Evolutionary conservation across 345 rosid genomes (phyloP), one percentile per base, ranked within the genome.

Genomic region (Schrenkiella parvula): DNA sequence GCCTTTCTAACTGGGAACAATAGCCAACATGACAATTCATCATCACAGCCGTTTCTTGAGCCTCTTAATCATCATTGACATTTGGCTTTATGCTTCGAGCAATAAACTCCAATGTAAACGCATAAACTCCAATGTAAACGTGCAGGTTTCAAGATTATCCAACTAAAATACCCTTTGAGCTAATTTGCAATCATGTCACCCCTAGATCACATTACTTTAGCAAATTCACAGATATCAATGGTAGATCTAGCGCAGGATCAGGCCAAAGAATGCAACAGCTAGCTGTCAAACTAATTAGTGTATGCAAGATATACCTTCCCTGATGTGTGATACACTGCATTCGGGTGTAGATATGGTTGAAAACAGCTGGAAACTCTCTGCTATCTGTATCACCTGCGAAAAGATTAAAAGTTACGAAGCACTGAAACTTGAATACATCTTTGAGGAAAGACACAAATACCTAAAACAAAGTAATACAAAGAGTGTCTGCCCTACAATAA

Each of bases 331-430:
- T 8, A 71, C 55, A 77, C 83, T 84, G 72, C 76, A 78, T 62
- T 83, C 89, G 31, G 86, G 77, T 51, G 89, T 84, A 31, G 99
- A 86, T 61, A 88, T 82, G 39, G 99, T 89, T 54, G 96, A 88
- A 79, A 93, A 93, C 57, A 93, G 72, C 53, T 89, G 86, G 74
- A 95, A 95, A 79, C 84, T 88, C 72, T 89, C 99, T 1, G 93
- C 83, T 41, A 86, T 89, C 64, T 79, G 81, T 82, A 91, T 87
- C 83, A 84, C 96, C 97, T 93, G 91, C 71, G 72, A 65, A 42
- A 75, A 78, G 41, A 65, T 35, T 18, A 25, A 54, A 25, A 41
- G 26, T 31, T 31, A 58, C 21, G 57, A 61, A 68, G 58, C 48
- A 23, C 48, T n/a, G 37, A 60, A 32, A 60, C 50, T 37, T 52